These are phyloP conservation scores for Apiotrichum mycotoxinovorans DNA, from an alignment of 1,284 basidiomycete genomes.

Conservation along the genomic window DNA sequence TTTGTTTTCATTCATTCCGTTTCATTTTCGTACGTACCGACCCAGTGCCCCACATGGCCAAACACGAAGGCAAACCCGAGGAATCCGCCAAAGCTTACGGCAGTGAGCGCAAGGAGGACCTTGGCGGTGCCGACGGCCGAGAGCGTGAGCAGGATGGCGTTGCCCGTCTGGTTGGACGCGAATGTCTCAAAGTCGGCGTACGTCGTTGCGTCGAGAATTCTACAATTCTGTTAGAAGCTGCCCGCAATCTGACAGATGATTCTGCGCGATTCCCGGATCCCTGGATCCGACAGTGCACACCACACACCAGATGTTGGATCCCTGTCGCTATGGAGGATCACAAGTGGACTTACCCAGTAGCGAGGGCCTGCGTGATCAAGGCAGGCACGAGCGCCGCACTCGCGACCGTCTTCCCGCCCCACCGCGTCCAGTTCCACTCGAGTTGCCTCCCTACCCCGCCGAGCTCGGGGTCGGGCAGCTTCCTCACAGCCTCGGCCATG, in stretches of 20 bases:
- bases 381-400: constrained; percentile 29
- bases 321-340: neutral
- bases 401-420: constrained; percentile 32
- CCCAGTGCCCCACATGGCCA: constrained; percentile 41
- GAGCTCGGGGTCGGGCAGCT: neutral
- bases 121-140: constrained; percentile 30
- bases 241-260: too few relatives aligned
- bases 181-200: constrained; percentile 47
- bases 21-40: constrained; percentile 25
- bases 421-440: constrained; percentile 22
- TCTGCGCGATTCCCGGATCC: too few relatives aligned
- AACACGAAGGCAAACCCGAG: constrained; percentile 36
- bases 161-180: constrained; percentile 49
- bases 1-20: neutral
- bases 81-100: constrained; percentile 39
- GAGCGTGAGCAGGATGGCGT: constrained; percentile 49
- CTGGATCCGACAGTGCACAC: too few relatives aligned
- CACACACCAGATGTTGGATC: neutral
- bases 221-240: neutral
- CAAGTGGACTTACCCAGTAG: constrained; percentile 31
- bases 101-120: constrained; percentile 34
- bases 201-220: constrained; percentile 46
- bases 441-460: neutral
- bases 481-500: neutral
- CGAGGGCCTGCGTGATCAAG: constrained; percentile 38